Conservation (phyloP, 1,284 basidiomycete species). For the Boletellus deceptivus region DNA sequence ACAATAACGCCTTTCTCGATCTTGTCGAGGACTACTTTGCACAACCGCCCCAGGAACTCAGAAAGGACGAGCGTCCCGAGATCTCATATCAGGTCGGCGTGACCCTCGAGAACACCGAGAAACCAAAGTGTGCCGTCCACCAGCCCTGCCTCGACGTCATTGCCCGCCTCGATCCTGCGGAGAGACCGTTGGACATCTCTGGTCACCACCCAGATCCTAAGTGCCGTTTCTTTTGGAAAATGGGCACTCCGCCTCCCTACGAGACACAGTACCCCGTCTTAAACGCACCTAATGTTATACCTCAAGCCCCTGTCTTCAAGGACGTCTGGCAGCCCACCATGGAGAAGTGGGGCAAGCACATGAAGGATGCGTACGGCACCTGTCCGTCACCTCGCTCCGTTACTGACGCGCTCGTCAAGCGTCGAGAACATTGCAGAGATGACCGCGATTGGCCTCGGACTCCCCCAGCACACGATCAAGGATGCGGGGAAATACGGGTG, state of each 20-base stretch:
- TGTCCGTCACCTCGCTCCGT: neutral
- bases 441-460: conserved; percentile 76
- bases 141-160: conserved; percentile 75
- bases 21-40: conserved; percentile 86
- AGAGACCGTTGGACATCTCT: conserved; percentile 80
- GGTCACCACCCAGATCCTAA: conserved; percentile 85
- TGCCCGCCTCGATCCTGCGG: conserved; percentile 64
- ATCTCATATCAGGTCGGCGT: conserved; percentile 79
- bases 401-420: conserved; percentile 37
- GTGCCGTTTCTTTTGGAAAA: conserved; percentile 90
- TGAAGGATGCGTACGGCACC: conserved; percentile 78
- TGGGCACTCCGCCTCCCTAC: conserved; percentile 76
- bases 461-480: conserved; percentile 64
- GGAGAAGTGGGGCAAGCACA: conserved; percentile 80
- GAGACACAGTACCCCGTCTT: conserved; percentile 71
- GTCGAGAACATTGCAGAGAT: conserved; percentile 81
- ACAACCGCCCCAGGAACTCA: conserved; percentile 60
- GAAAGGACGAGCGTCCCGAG: conserved; percentile 79
- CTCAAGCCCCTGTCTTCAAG: conserved; percentile 40
- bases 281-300: conserved; percentile 80
- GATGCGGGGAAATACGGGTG: conserved; percentile 82
- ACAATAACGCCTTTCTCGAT: conserved; percentile 79
- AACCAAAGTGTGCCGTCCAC: conserved; percentile 81
- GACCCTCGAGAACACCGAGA: conserved; percentile 91
- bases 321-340: conserved; percentile 44